phyloP scores from a whole-genome alignment of 768 basidiomycete species.

The Galerina marginata region DNA sequence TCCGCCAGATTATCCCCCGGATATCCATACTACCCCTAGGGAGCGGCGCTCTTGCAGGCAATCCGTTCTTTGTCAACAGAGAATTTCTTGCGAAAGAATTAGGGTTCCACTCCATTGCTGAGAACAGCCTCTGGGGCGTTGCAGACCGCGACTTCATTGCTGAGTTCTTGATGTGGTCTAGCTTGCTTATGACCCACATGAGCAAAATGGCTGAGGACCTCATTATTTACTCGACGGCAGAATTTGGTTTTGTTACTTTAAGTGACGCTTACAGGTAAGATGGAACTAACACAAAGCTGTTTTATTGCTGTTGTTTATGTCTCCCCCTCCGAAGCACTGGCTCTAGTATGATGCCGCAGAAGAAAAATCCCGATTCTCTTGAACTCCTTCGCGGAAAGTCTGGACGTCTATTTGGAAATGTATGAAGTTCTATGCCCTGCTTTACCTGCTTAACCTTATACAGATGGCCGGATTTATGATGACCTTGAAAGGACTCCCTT shows the following conservation, averaged over 20 bases:
- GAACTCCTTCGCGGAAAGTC: slow-evolving; percentile 95
- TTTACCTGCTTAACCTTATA: slow-evolving; percentile 4
- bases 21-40: slow-evolving; percentile 94
- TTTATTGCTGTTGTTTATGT: neutral
- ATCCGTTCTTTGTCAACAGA: slow-evolving; percentile 93
- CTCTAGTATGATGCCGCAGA: slow-evolving; percentile 99
- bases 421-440: slow-evolving; percentile 36
- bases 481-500: slow-evolving; percentile 96
- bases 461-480: slow-evolving; percentile 98
- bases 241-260: slow-evolving; percentile 95
- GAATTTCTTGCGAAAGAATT: slow-evolving; percentile 92
- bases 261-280: slow-evolving; percentile 95
- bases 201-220: slow-evolving; percentile 96
- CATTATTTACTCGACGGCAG: slow-evolving; percentile 95
- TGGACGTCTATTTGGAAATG: slow-evolving; percentile 93
- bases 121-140: slow-evolving; percentile 97
- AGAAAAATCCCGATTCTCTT: slow-evolving; percentile 97
- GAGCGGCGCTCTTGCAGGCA: slow-evolving; percentile 93
- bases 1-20: slow-evolving; percentile 83
- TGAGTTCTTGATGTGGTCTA: slow-evolving; percentile 97
- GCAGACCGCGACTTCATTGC: slow-evolving; percentile 97
- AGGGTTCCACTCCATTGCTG: slow-evolving; percentile 85
- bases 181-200: slow-evolving; percentile 90
- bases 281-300: slow-evolving; percentile 1
- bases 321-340: slow-evolving; percentile 70